phyloP scores from a whole-genome alignment of 805 yeast genomes.

The Saccharomycopsis selenospora region DNA sequence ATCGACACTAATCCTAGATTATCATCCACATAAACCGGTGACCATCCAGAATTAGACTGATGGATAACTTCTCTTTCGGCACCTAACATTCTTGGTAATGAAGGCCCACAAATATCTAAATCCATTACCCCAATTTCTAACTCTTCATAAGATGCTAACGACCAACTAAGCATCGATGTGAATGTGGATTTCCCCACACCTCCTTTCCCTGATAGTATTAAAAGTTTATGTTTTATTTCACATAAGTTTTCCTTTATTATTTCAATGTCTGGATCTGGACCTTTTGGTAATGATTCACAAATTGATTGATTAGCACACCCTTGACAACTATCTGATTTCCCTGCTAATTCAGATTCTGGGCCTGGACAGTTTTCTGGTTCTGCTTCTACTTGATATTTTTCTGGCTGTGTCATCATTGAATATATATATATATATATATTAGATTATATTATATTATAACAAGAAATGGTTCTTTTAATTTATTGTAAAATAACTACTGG shows the following conservation, averaged over 20 bases:
- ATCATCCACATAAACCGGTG: constrained; percentile 93
- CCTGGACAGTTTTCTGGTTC: constrained; percentile 99
- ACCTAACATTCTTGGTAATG: constrained; percentile 91
- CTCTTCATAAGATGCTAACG: constrained; percentile 66
- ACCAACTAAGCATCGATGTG: constrained; percentile 95
- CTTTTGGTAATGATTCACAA: constrained; percentile 82
- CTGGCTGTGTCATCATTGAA: not conserved
- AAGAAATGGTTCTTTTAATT: too few species aligned
- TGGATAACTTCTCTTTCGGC: constrained; percentile 82
- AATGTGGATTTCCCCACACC: constrained; percentile 86
- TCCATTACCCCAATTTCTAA: constrained; percentile 95
- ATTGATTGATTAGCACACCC: constrained; percentile 93
- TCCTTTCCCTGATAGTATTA: constrained; percentile 63
- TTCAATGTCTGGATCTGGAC: constrained; percentile 92
- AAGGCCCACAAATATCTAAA: constrained; percentile 96
- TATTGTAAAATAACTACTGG: too few species aligned
- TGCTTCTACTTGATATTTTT: constrained; percentile 37
- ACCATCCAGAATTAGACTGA: constrained; percentile 88
- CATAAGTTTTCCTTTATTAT: constrained; percentile 60
- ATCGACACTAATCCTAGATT: constrained; percentile 94
- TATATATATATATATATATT: too few species aligned
- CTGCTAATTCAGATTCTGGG: constrained; percentile 90
- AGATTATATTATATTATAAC: too few species aligned
- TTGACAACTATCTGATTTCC: constrained; percentile 85
- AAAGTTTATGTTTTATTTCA: constrained; percentile 65